phyloP scores from a whole-genome alignment of 2,329 filamentous ascomycete species.

The Aspergillus sp. region DNA sequence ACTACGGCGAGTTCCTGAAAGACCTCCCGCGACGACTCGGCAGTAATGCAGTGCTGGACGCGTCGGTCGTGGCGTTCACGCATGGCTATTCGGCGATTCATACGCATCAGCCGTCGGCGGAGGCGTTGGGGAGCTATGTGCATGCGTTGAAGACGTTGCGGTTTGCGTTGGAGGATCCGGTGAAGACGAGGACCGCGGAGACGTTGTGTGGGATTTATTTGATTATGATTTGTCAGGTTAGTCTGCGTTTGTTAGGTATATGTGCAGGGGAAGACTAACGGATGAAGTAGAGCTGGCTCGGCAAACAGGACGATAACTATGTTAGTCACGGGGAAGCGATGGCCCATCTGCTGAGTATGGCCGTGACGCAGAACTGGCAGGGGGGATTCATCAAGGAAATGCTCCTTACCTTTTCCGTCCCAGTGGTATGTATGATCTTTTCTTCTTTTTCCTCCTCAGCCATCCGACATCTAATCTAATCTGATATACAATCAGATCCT shows the following conservation, averaged over 20 bases:
- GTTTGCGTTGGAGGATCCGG: constrained; percentile 24
- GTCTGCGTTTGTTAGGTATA: neutral
- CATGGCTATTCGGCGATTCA: constrained; percentile 20
- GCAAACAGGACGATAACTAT: constrained; percentile 14
- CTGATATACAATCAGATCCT: constrained; percentile 16
- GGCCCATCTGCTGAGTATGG: constrained; percentile 19
- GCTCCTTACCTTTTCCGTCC: constrained; percentile 20
- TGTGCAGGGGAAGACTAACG: no score
- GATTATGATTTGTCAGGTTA: constrained; percentile 31
- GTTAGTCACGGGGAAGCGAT: constrained; percentile 22
- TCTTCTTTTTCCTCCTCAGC: no score
- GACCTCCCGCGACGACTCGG: constrained; percentile 24
- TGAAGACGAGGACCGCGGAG: constrained; percentile 20
- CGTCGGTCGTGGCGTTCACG: constrained; percentile 21
- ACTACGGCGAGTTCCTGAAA: constrained; percentile 24
- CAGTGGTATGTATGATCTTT: constrained; percentile 15
- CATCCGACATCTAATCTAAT: neutral
- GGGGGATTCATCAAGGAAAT: constrained; percentile 20
- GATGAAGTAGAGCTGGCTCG: constrained; percentile 22
- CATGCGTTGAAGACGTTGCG: constrained; percentile 23
- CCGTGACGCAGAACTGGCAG: constrained; percentile 14
- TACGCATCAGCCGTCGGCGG: constrained; percentile 12
- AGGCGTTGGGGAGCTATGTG: constrained; percentile 20
- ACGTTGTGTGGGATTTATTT: constrained; percentile 31
- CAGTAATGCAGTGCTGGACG: constrained; percentile 22